Evolutionary conservation across 2,329 filamentous ascomycete genomes (phyloP).

Genomic region (Xylariaceae sp.): DNA sequence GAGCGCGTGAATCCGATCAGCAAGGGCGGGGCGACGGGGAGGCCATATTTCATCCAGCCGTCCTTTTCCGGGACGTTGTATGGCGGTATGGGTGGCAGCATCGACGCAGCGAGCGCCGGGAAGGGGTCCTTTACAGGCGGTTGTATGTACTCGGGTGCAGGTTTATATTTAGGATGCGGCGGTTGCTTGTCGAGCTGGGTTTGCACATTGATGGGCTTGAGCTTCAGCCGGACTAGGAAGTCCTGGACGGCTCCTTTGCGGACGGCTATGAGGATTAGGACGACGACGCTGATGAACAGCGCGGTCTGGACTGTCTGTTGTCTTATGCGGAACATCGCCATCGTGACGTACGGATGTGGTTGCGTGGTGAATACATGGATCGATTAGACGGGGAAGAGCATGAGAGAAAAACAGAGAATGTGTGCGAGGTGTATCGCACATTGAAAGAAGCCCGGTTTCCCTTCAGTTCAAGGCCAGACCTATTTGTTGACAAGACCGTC

Average conservation of each 20-base stretch:
- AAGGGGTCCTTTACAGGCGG: constrained; percentile 42
- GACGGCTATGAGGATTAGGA: constrained; percentile 19
- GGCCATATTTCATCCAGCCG: constrained; percentile 37
- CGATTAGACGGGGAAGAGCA: no score
- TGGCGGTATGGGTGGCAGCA: constrained; percentile 39
- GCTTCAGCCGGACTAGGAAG: constrained; percentile 10
- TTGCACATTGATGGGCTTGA: not conserved
- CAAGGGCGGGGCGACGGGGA: constrained; percentile 44
- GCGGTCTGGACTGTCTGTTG: constrained; percentile 17
- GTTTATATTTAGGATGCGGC: constrained; percentile 34
- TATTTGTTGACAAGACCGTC: not conserved
- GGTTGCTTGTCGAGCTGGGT: constrained; percentile 2
- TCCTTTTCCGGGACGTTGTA: constrained; percentile 42
- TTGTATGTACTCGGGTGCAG: constrained; percentile 33
- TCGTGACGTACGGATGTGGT: not conserved
- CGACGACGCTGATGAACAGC: constrained; percentile 17
- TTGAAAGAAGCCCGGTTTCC: not conserved
- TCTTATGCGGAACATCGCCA: constrained; percentile 21
- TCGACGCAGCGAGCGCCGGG: constrained; percentile 36
- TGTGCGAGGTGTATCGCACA: not conserved
- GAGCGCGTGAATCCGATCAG: constrained; percentile 57
- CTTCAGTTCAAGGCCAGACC: not conserved
- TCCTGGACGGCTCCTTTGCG: constrained; percentile 12
- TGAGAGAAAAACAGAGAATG: not conserved
- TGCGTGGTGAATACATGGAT: not conserved